Evolutionary conservation across 305 asterid species (phyloP).

Genomic region (Fraxinus greggii): DNA sequence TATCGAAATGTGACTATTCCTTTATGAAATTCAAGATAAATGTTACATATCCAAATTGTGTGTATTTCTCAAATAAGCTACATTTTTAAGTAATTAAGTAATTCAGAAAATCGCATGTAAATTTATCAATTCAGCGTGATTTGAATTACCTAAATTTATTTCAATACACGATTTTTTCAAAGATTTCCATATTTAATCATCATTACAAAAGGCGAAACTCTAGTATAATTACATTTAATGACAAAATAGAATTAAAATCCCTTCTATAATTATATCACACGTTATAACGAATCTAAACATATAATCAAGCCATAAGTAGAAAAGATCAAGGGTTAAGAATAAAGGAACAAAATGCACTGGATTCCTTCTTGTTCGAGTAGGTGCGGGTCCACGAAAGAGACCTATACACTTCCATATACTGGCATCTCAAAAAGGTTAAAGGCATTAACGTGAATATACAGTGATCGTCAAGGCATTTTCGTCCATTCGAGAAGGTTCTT

Average conservation of each 20-base stretch:
- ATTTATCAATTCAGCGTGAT: neutral
- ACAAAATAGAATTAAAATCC: neutral
- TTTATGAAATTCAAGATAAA: neutral
- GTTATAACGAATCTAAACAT: neutral
- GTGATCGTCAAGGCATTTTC: constrained; percentile 22
- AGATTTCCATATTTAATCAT: neutral
- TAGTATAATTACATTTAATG: neutral
- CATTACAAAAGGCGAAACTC: neutral
- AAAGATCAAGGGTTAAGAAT: constrained; percentile 13
- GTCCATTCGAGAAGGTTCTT: constrained; percentile 19
- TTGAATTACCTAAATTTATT: neutral
- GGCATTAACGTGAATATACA: constrained; percentile 13
- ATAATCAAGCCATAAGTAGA: neutral
- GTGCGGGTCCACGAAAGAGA: constrained; percentile 16
- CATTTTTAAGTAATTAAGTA: neutral
- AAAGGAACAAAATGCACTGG: neutral
- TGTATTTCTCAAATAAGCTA: neutral
- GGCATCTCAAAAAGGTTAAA: neutral
- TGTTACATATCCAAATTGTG: neutral
- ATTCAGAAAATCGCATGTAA: neutral
- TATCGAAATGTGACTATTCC: neutral
- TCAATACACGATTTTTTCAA: neutral
- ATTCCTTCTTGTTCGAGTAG: neutral
- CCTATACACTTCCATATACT: neutral
- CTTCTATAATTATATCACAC: neutral